Conservation (phyloP, 1,139 yeast species). For the Magnusiomyces tetraspermus region DNA sequence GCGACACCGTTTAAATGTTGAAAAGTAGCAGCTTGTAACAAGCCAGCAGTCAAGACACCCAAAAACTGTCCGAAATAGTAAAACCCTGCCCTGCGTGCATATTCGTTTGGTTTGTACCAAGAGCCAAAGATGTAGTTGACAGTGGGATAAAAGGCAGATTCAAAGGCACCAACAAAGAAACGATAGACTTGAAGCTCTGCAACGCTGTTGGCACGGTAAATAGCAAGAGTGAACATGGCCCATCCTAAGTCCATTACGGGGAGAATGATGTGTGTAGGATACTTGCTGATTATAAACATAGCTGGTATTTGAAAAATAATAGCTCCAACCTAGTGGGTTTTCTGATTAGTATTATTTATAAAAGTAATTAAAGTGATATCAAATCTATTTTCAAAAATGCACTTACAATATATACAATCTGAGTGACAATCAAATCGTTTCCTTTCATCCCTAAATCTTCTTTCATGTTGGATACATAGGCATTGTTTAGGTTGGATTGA, state of each 20-base stretch:
- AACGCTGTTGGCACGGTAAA: conserved; percentile 41
- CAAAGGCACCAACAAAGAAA: conserved; percentile 54
- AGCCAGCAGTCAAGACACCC: conserved; percentile 55
- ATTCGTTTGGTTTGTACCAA: conserved; percentile 53
- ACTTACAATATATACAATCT: conserved; percentile 47
- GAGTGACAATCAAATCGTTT: conserved; percentile 56
- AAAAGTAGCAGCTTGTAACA: conserved; percentile 51
- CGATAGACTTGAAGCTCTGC: conserved; percentile 47
- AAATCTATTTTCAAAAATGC: conserved; percentile 46
- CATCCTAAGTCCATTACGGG: conserved; percentile 55
- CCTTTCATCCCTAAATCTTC: conserved; percentile 53
- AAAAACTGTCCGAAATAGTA: conserved; percentile 52
- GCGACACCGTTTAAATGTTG: conserved; percentile 37
- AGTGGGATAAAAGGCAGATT: conserved; percentile 51
- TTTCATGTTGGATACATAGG: conserved; percentile 58
- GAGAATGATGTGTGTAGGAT: conserved; percentile 47
- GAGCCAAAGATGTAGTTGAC: conserved; percentile 53
- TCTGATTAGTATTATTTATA: too few species aligned
- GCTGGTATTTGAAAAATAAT: conserved; percentile 46
- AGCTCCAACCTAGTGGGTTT: too few species aligned
- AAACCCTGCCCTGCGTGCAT: conserved; percentile 50
- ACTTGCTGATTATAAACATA: conserved; percentile 32
- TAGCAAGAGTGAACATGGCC: conserved; percentile 55
- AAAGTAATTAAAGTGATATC: too few species aligned
- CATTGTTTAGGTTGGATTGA: conserved; percentile 46